These are phyloP conservation scores for Pistacia vera DNA, from an alignment of 345 rosid species.

Conservation along the genomic window DNA sequence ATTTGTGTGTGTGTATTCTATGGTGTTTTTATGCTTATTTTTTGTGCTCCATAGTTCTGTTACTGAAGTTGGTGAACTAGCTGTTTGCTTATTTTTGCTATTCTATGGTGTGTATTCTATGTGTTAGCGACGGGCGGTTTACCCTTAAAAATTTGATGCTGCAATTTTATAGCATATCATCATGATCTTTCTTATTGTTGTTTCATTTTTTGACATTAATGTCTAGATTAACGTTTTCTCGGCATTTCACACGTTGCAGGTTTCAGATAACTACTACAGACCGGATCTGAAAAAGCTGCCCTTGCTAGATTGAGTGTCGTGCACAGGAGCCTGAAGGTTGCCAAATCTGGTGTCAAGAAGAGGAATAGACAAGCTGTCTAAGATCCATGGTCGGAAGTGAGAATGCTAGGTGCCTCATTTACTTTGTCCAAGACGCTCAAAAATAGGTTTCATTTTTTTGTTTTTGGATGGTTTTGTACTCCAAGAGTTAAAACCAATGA, in stretches of 20 bases:
- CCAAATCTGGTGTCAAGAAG: constrained; percentile 93
- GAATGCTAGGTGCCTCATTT: background rate
- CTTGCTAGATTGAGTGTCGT: constrained; percentile 87
- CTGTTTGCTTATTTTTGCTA: background rate
- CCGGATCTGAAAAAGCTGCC: constrained; percentile 90
- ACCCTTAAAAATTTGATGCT: background rate
- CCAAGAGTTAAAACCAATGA: background rate
- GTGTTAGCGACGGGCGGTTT: no score
- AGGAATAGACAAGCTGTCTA: constrained; percentile 72
- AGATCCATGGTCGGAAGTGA: constrained; percentile 38
- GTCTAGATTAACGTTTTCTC: background rate
- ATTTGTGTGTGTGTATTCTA: background rate
- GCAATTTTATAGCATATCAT: background rate
- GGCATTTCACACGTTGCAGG: constrained; percentile 42
- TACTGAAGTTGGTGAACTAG: background rate
- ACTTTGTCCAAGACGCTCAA: background rate
- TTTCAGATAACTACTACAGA: constrained; percentile 81
- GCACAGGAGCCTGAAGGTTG: constrained; percentile 75
- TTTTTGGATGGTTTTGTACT: background rate
- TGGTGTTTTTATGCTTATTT: background rate
- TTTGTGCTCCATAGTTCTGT: background rate
- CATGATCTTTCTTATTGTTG: no score
- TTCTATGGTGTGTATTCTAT: no score
- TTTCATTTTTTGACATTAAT: background rate
- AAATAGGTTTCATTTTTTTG: background rate